Conservation (phyloP, 306 rosid genomes). For the Psophocarpus tetragonolobus region DNA sequence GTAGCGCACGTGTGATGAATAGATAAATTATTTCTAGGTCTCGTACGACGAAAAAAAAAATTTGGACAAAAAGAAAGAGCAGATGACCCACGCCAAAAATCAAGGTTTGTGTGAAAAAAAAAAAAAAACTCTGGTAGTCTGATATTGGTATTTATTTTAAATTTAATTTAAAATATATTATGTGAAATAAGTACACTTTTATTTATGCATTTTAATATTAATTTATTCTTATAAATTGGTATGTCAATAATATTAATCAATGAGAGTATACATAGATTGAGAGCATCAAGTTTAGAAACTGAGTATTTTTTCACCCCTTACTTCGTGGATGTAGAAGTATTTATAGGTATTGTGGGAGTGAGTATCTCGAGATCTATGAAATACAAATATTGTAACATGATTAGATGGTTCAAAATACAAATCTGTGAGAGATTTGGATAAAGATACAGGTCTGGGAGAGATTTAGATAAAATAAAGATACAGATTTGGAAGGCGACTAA, state of each 20-base stretch:
- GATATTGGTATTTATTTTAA: neutral
- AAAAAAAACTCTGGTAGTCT: neutral
- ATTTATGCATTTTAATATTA: neutral
- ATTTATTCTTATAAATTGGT: neutral
- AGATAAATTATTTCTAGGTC: neutral
- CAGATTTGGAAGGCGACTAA: no score
- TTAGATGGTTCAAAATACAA: no score
- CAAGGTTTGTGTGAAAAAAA: neutral
- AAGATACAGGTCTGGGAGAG: no score
- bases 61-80: neutral
- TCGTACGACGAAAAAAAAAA: neutral
- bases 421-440: no score
- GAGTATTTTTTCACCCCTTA: no score
- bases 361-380: no score
- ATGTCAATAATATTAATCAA: neutral
- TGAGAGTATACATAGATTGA: no score
- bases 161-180: neutral
- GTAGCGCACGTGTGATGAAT: constrained; percentile 38
- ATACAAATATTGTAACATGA: no score
- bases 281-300: no score
- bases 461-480: no score
- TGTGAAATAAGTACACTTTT: neutral
- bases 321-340: no score
- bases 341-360: no score
- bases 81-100: neutral